Percentiles rank a stretch among this genome's conserved stretches.
phyloP scores from a whole-genome alignment of 2,329 filamentous ascomycete genomes.

The Fusarium algeriense region DNA sequence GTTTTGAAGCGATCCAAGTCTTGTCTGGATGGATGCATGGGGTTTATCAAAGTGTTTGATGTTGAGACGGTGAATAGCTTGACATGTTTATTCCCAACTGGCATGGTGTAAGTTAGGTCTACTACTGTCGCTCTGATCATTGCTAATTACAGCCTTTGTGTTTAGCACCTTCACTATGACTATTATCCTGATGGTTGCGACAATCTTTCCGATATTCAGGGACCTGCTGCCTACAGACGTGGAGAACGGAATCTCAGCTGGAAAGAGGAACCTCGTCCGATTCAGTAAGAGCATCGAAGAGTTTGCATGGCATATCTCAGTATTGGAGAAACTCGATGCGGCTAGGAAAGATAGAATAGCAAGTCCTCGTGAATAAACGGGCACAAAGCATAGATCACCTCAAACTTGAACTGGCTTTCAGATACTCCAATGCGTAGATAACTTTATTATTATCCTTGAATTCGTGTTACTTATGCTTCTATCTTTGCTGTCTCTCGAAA shows the following conservation, averaged over 20 bases:
- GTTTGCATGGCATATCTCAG: conserved; percentile 12
- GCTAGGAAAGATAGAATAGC: not conserved
- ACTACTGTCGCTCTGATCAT: rapidly evolving
- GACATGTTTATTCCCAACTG: conserved; percentile 47
- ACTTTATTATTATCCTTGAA: no score
- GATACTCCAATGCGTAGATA: no score
- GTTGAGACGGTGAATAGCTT: conserved; percentile 43
- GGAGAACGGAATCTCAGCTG: not conserved
- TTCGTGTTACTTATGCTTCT: not conserved
- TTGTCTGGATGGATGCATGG: conserved; percentile 43
- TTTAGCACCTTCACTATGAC: conserved; percentile 23
- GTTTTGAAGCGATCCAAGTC: conserved; percentile 41
- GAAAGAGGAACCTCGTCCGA: conserved; percentile 8
- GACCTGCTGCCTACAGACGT: conserved; percentile 1
- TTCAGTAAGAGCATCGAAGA: conserved; percentile 10
- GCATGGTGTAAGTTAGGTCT: conserved; percentile 47
- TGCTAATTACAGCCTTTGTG: rapidly evolving
- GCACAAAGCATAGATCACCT: no score
- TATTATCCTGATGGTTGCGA: conserved; percentile 47
- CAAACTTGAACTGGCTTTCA: no score
- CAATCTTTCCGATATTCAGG: conserved; percentile 19
- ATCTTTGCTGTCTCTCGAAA: rapidly evolving
- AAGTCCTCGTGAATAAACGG: not conserved
- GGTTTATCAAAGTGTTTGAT: conserved; percentile 49
- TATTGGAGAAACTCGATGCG: conserved; percentile 9